These are phyloP conservation scores for Picea sitchensis DNA, from an alignment of 75 land plant genomes.

Conservation along the genomic window DNA sequence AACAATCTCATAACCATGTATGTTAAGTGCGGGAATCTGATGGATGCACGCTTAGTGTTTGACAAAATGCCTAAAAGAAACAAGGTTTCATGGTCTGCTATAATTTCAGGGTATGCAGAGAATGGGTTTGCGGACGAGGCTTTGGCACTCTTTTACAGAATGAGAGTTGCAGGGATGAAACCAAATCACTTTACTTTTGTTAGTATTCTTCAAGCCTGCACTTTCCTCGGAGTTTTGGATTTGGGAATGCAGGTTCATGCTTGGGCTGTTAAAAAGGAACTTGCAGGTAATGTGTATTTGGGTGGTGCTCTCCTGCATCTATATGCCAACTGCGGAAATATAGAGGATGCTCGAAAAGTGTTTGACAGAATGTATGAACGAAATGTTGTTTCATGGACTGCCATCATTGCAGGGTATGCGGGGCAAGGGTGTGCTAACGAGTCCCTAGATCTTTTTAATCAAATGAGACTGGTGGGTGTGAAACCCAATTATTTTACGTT, in stretches of 20 bases:
- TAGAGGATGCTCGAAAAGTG: conserved; percentile 24
- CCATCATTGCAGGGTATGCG: conserved; percentile 41
- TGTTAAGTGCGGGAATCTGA: too few relatives aligned
- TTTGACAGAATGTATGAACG: conserved; percentile 22
- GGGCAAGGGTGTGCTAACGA: conserved; percentile 42
- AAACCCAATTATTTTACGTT: conserved; percentile 2
- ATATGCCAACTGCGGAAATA: conserved; percentile 53
- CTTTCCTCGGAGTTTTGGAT: conserved; percentile 8
- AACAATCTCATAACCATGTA: too few relatives aligned
- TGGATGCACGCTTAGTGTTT: too few relatives aligned
- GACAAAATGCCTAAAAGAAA: too few relatives aligned
- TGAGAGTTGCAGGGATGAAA: too few relatives aligned
- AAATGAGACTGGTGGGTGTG: conserved; percentile 32
- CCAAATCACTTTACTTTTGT: not conserved
- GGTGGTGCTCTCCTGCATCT: conserved; percentile 53
- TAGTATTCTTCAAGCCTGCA: conserved; percentile 18
- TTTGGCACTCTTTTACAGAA: too few relatives aligned
- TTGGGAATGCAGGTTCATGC: conserved; percentile 52
- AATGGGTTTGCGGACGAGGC: too few relatives aligned
- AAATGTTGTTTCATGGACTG: conserved; percentile 58
- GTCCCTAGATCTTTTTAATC: conserved; percentile 30
- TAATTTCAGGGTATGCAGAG: too few relatives aligned
- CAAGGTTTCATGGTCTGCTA: too few relatives aligned
- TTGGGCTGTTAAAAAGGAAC: conserved; percentile 24
- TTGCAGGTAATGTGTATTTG: conserved; percentile 29